Percentiles rank a stretch among this genome's conserved stretches.
Evolutionary conservation across 2,329 filamentous ascomycete genomes (phyloP).

Genomic region (Pseudocercospora vitis): DNA sequence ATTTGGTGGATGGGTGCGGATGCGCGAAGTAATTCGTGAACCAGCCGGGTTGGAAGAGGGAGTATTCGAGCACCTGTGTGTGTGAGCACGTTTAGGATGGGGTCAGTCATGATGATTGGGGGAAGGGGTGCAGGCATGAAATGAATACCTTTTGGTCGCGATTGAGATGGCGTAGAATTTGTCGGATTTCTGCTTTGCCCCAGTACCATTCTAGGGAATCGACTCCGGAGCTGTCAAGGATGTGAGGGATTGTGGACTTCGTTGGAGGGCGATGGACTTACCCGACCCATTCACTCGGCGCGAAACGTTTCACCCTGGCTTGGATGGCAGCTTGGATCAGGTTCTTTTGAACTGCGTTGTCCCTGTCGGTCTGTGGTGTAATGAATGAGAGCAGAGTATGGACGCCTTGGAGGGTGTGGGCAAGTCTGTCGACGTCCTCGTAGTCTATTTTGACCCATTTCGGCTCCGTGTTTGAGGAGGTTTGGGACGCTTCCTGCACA

Average conservation of each 20-base stretch:
- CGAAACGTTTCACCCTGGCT: constrained; percentile 17
- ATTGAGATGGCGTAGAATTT: constrained; percentile 56
- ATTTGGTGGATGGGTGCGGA: constrained; percentile 50
- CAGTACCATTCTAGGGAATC: constrained; percentile 49
- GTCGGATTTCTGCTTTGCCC: constrained; percentile 52
- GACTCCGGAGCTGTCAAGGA: not conserved
- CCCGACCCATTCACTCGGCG: constrained; percentile 20
- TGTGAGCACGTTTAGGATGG: constrained; percentile 2
- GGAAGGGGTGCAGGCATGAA: too few species aligned
- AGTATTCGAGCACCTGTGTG: constrained; percentile 59
- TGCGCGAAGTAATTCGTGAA: constrained; percentile 52
- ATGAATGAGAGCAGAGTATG: constrained; percentile 22
- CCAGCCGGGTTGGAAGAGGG: constrained; percentile 54
- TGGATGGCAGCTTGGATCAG: constrained; percentile 19
- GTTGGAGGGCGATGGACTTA: constrained; percentile 10
- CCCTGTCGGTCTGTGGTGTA: constrained; percentile 13
- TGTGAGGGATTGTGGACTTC: not conserved
- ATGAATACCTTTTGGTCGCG: constrained; percentile 48
- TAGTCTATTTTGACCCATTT: constrained; percentile 11
- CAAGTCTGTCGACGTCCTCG: constrained; percentile 2
- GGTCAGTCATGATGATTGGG: too few species aligned
- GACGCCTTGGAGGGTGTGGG: constrained; percentile 7
- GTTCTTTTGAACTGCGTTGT: constrained; percentile 15
- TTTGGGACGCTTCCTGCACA: not conserved
- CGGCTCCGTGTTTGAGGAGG: not conserved